Percentiles rank a stretch among this genome's conserved stretches.
These are phyloP conservation scores for Pelagomonas calceolata DNA, from an alignment of 108 stramenopile species.

Conservation along the genomic window DNA sequence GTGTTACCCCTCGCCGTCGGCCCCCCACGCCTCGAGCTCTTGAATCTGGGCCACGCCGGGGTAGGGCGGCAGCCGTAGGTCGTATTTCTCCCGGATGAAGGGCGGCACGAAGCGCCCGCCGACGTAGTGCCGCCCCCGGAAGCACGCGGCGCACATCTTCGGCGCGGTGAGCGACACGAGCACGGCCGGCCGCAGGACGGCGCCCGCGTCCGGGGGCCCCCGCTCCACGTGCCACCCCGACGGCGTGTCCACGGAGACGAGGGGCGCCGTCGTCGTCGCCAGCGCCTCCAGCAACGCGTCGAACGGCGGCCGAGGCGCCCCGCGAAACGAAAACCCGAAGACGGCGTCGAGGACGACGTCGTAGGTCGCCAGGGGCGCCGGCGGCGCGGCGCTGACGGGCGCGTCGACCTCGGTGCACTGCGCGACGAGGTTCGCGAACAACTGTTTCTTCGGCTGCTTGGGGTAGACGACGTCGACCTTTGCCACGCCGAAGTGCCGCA, in stretches of 20 bases:
- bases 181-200: constrained; percentile 52
- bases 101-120: constrained; percentile 88
- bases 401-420: constrained; percentile 74
- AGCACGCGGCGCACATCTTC: constrained; percentile 60
- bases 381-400: constrained; percentile 49
- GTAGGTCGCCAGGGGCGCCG: constrained; percentile 25
- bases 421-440: constrained; percentile 65
- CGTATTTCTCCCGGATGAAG: constrained; percentile 60
- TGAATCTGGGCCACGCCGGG: constrained; percentile 31
- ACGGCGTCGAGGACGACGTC: constrained; percentile 88
- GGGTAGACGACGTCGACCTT: constrained; percentile 74
- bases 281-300: constrained; percentile 57
- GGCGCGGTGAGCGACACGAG: constrained; percentile 83
- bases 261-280: constrained; percentile 23
- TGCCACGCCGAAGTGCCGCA: constrained; percentile 71
- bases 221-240: constrained; percentile 85
- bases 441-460: constrained; percentile 45
- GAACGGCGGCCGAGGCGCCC: constrained; percentile 73
- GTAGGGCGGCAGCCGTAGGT: constrained; percentile 34
- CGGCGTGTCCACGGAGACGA: constrained; percentile 86
- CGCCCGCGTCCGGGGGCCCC: constrained; percentile 25
- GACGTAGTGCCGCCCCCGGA: constrained; percentile 72
- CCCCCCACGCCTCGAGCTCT: too few species aligned
- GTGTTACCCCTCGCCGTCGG: too few species aligned
- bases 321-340: constrained; percentile 90